Conservation (phyloP, 345 rosid species). For the Brassica cretica region DNA sequence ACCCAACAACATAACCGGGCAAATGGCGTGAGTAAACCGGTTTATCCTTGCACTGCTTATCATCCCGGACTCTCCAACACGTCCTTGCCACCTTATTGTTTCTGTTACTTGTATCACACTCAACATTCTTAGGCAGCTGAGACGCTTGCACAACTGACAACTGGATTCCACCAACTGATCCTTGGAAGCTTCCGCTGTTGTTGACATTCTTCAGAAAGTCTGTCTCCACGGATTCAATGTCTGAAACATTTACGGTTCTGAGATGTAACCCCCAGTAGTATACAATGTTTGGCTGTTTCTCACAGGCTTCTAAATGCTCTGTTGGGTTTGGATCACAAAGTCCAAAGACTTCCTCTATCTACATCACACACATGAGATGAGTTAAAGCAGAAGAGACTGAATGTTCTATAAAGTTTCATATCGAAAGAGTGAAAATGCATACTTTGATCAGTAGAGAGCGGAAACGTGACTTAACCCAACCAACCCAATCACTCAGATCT, state of each 20-base stretch:
- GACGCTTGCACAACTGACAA: slow-evolving; percentile 49
- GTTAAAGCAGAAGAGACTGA: neutral
- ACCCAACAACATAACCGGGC: slow-evolving; percentile 49
- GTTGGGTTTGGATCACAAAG: slow-evolving; percentile 57
- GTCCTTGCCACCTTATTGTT: slow-evolving; percentile 43
- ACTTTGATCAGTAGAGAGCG: slow-evolving; percentile 57
- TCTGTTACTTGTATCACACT: slow-evolving; percentile 24
- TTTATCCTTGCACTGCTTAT: slow-evolving; percentile 34
- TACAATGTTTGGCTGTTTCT: slow-evolving; percentile 41
- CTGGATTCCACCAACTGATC: slow-evolving; percentile 40
- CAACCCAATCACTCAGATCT: slow-evolving; percentile 57
- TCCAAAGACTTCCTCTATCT: slow-evolving; percentile 58
- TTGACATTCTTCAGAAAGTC: slow-evolving; percentile 47
- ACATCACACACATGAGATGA: slow-evolving; percentile 18
- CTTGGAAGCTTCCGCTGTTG: slow-evolving; percentile 42
- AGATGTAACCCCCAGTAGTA: slow-evolving; percentile 58
- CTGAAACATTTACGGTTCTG: slow-evolving; percentile 28
- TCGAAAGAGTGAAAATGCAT: neutral
- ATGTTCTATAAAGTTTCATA: neutral
- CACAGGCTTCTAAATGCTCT: slow-evolving; percentile 44
- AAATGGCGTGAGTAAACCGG: slow-evolving; percentile 47
- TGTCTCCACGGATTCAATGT: slow-evolving; percentile 42
- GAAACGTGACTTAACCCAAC: slow-evolving; percentile 68
- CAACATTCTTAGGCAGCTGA: slow-evolving; percentile 41
- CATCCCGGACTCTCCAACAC: slow-evolving; percentile 51